Conservation (phyloP, 1,284 basidiomycete species). For the Quambalaria eucalypti region DNA sequence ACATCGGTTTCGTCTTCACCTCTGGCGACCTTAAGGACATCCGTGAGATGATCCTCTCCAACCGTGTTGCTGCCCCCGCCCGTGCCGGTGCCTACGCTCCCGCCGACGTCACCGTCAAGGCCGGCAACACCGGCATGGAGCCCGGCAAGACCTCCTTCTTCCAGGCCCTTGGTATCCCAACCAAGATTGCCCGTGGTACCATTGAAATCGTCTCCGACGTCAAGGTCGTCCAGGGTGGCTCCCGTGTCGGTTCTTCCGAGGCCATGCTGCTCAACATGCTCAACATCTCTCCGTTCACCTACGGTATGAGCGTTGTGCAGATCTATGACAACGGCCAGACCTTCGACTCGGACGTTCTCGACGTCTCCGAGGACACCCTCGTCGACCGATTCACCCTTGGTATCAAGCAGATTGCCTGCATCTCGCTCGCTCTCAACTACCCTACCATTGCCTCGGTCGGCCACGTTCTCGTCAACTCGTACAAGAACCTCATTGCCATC, state of each 20-base stretch:
- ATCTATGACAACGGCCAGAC: constrained; percentile 42
- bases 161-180: constrained; percentile 98
- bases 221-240: constrained; percentile 83
- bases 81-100: constrained; percentile 95
- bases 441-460: constrained; percentile 87
- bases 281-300: constrained; percentile 77
- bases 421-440: constrained; percentile 90
- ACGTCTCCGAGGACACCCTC: constrained; percentile 83
- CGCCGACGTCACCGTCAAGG: constrained; percentile 81
- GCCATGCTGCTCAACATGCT: constrained; percentile 98
- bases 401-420: constrained; percentile 88
- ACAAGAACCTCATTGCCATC: constrained; percentile 89
- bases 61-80: constrained; percentile 96
- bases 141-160: constrained; percentile 71
- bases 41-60: constrained; percentile 80
- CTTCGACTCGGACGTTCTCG: constrained; percentile 80
- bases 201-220: constrained; percentile 98
- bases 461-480: constrained; percentile 93
- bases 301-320: constrained; percentile 84
- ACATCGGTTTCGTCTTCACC: constrained; percentile 99
- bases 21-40: constrained; percentile 83
- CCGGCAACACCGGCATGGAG: constrained; percentile 99
- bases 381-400: constrained; percentile 81
- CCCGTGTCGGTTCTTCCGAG: constrained; percentile 91
- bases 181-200: constrained; percentile 99